Percentiles rank a stretch among this genome's conserved stretches.
Conservation (phyloP, 441 rosid genomes). For the Adansonia gregorii region DNA sequence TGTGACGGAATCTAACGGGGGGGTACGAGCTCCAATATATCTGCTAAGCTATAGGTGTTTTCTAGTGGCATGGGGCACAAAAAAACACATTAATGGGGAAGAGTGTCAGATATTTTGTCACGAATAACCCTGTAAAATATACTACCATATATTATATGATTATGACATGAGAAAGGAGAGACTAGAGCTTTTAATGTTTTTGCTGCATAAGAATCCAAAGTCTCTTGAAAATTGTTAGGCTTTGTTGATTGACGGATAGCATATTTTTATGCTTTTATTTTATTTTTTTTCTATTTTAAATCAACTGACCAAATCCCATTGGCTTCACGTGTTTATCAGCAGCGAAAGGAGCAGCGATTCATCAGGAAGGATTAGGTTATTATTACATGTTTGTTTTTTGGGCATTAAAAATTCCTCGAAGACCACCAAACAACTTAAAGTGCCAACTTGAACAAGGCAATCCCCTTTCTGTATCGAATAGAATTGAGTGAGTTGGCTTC, state of each 20-base stretch:
- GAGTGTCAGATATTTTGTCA: constrained; percentile 45
- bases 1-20: constrained; percentile 39
- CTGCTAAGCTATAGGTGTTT: constrained; percentile 37
- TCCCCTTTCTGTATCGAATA: not conserved
- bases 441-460: not conserved
- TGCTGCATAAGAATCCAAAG: constrained; percentile 23
- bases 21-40: constrained; percentile 47
- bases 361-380: constrained; percentile 8
- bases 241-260: constrained; percentile 23
- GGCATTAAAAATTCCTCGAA: constrained; percentile 43
- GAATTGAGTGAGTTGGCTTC: constrained; percentile 32
- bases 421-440: constrained; percentile 36
- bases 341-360: constrained; percentile 28
- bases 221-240: constrained; percentile 23
- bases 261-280: not conserved
- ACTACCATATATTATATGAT: not conserved
- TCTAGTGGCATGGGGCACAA: constrained; percentile 41
- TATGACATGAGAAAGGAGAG: constrained; percentile 27
- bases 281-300: not conserved
- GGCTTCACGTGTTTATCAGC: constrained; percentile 48
- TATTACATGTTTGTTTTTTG: not conserved
- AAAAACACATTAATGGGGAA: constrained; percentile 31
- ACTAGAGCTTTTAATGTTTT: constrained; percentile 13
- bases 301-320: constrained; percentile 34
- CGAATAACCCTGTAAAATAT: constrained; percentile 26